A percentile compares a stretch with the other conserved stretches of the same genome.
Conservation (phyloP, 495 filamentous ascomycete genomes). For the Penicillium verhagenii region DNA sequence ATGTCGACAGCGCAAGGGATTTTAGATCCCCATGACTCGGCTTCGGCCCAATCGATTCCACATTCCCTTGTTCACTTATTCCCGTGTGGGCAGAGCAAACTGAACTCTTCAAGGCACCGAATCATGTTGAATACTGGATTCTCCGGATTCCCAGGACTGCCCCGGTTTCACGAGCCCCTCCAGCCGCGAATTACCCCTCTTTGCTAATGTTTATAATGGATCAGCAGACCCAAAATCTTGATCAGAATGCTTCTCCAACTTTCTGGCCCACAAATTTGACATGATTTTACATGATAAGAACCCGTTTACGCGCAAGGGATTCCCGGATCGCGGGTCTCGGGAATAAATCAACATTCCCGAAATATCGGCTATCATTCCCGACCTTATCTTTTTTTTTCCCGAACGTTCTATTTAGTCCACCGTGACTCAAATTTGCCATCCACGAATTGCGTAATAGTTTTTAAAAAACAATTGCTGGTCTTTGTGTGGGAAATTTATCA, state of each 20-base stretch:
- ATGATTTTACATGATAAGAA: conserved; percentile 24
- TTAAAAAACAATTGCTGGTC: not conserved
- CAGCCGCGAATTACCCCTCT: not conserved
- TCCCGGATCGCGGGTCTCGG: conserved; percentile 20
- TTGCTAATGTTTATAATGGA: not conserved
- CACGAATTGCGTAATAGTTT: not conserved
- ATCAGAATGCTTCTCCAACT: not conserved
- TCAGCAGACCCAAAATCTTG: not conserved
- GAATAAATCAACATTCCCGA: conserved; percentile 24
- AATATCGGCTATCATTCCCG: conserved; percentile 20
- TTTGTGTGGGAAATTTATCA: not conserved
- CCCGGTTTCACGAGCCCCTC: not conserved
- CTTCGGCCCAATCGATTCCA: too few species aligned
- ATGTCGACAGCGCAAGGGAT: too few species aligned
- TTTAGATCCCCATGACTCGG: too few species aligned
- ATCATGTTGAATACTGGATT: not conserved
- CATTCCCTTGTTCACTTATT: too few species aligned
- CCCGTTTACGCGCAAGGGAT: conserved; percentile 11
- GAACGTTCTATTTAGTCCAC: conserved; percentile 14
- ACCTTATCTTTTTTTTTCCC: conserved; percentile 12
- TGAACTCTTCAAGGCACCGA: too few species aligned
- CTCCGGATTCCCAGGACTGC: not conserved
- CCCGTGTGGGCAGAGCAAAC: too few species aligned
- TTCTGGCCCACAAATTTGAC: conserved; percentile 7
- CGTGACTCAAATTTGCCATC: conserved; percentile 17